These are phyloP conservation scores for Oenanthe sinensis DNA, from an alignment of 129 eudicot species.

Conservation along the genomic window DNA sequence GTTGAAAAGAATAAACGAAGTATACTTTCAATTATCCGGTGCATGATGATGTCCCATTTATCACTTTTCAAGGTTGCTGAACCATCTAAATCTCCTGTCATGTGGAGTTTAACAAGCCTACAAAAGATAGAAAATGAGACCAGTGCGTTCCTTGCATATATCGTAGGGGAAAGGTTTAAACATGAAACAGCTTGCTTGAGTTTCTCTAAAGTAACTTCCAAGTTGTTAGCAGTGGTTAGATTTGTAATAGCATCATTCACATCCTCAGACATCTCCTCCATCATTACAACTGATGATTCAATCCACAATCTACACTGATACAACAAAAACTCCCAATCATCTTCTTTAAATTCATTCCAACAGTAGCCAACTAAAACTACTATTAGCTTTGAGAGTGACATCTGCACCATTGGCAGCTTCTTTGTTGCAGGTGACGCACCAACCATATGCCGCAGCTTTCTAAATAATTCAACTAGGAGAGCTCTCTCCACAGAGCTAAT, in stretches of 20 bases:
- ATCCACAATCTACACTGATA: conserved; percentile 73
- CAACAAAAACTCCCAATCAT: conserved; percentile 75
- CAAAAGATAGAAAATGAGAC: conserved; percentile 46
- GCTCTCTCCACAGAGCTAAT: conserved; percentile 44
- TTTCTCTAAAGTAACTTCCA: conserved; percentile 27
- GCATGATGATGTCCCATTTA: conserved; percentile 47
- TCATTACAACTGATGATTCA: conserved; percentile 62
- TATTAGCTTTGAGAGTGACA: conserved; percentile 53
- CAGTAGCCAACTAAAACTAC: conserved; percentile 62
- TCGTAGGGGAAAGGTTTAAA: conserved; percentile 29
- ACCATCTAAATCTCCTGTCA: conserved; percentile 25
- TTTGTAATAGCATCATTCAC: conserved; percentile 45
- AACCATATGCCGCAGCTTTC: conserved; percentile 52
- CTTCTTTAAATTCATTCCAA: conserved; percentile 66
- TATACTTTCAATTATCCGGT: conserved; percentile 64
- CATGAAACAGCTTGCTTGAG: conserved; percentile 31
- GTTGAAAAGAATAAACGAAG: conserved; percentile 81
- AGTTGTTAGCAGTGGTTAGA: conserved; percentile 19
- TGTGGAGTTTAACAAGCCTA: conserved; percentile 21
- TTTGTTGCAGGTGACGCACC: conserved; percentile 36
- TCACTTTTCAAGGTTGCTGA: conserved; percentile 37
- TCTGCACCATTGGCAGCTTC: conserved; percentile 57
- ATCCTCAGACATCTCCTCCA: conserved; percentile 81
- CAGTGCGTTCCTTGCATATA: conserved; percentile 62
- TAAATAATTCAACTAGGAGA: conserved; percentile 52